Base-by-base conservation (phyloP, 1,284 basidiomycete species). In the Tremellales sp. region DNA sequence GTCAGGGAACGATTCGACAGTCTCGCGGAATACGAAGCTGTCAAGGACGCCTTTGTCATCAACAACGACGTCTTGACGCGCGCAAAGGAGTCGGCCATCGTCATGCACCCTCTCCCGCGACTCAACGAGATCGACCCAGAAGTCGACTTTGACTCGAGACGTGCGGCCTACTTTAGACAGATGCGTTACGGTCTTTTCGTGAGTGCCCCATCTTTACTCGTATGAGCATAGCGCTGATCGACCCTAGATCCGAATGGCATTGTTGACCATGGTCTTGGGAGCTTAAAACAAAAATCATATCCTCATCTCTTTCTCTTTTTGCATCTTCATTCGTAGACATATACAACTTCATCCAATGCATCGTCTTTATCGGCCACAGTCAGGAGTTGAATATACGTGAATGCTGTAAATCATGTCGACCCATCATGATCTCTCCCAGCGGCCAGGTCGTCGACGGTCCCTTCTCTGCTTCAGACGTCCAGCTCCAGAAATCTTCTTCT, bases 101-200 rank as follows among this genome's bases (percentile, higher is more conserved):
- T 98, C 55, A 92, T 99, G 87, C 95, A 98, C 74, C 95, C 95
- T 14, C 77, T 99, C 37, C 95, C 95, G 16, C 77, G 95, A 61
- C 82, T 92, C 40, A 93, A 93, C 65, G 89, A 98, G 85, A 94
- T 98, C 61, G 92, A 95, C 68, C 88, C 92, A 5, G 93, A 97
- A 70, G 92, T 99, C 44, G 95, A 98, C 75, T 97, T 95, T 63
- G 94, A 98, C 72, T 86, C 83, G 12, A 82, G 87, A 38, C 81
- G 93, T 12, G 94, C 93, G 1, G 93, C 92, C 26, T 98, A 97
- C 76, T 97, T 97, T 85, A 83, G 95, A 40, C 93, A 97, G 71
- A 97, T 97, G 92, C 85, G 92, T 54, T 95, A 94, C 72, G 95
- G 94, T 43, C 84, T 97, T 57, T 97, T 93, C 71, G 88, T 94